phyloP scores from a whole-genome alignment of 164 flowering plant species.

The Vitis rupestris region DNA sequence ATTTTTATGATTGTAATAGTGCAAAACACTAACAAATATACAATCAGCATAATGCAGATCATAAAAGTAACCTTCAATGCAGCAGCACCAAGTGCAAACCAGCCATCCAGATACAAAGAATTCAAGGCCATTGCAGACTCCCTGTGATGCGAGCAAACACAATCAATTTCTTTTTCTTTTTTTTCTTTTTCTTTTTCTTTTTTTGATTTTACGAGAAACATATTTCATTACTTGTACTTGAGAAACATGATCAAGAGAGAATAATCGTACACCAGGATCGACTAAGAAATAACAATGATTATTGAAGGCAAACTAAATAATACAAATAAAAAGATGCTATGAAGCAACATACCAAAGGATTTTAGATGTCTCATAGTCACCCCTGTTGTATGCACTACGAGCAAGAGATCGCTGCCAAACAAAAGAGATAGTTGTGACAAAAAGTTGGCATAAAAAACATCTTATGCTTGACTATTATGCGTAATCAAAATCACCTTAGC shows the following conservation, averaged over 20 bases:
- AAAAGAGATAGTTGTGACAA: constrained; percentile 6
- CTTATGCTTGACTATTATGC: neutral
- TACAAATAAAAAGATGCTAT: neutral
- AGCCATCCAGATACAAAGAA: constrained; percentile 91
- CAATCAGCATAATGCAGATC: neutral
- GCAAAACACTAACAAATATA: constrained; percentile 1
- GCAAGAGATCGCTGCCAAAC: constrained; percentile 77
- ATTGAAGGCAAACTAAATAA: neutral
- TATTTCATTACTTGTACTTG: neutral
- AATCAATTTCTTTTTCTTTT: too few relatives aligned
- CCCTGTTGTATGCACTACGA: constrained; percentile 89
- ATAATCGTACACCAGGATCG: neutral
- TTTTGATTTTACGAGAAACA: neutral
- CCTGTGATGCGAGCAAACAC: constrained; percentile 35
- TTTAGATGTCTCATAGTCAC: constrained; percentile 74
- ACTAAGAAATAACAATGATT: neutral
- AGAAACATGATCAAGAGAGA: too few relatives aligned
- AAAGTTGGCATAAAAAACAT: neutral
- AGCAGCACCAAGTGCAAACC: constrained; percentile 99
- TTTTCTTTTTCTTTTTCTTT: too few relatives aligned
- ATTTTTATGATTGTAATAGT: too few relatives aligned
- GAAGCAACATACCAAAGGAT: constrained; percentile 48
- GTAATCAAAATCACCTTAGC: constrained; percentile 60
- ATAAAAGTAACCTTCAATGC: constrained; percentile 66
- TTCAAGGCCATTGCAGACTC: constrained; percentile 90